Conservation (phyloP, 805 yeast species). For the Debaryomyces hansenii region DNA sequence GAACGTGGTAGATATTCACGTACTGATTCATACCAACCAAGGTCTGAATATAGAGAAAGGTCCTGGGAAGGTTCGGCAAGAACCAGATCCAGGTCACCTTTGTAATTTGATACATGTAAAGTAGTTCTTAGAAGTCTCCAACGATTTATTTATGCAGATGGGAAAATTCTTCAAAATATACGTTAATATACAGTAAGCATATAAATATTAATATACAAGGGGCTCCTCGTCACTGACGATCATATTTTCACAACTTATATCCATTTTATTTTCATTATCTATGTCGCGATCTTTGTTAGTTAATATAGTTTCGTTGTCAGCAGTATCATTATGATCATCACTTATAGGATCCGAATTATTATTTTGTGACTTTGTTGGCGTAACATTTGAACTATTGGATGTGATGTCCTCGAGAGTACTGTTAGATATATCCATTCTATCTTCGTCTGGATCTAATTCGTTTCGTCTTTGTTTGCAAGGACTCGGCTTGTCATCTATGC, state of each 20-base stretch:
- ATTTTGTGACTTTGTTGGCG: neutral
- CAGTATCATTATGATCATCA: neutral
- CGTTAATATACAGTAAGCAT: too few relatives aligned
- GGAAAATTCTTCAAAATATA: too few relatives aligned
- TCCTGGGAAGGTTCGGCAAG: slow-evolving; percentile 8
- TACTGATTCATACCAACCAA: slow-evolving; percentile 11
- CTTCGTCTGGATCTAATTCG: slow-evolving; percentile 4
- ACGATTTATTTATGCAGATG: too few relatives aligned
- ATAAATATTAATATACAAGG: neutral
- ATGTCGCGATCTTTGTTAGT: neutral
- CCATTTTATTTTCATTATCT: slow-evolving; percentile 8
- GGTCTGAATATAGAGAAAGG: slow-evolving; percentile 5
- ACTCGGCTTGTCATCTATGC: neutral
- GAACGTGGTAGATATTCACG: slow-evolving; percentile 5
- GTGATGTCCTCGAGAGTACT: slow-evolving; percentile 1
- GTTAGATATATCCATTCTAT: slow-evolving; percentile 11
- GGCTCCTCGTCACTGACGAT: neutral
- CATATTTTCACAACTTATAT: slow-evolving; percentile 6
- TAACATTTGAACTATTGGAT: neutral
- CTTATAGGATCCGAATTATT: neutral
- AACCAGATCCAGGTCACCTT: slow-evolving; percentile 6
- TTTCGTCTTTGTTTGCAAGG: neutral
- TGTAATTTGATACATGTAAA: neutral
- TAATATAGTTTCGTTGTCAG: neutral
- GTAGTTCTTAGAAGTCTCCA: too few relatives aligned